Evolutionary conservation across 176 grass and related monocot species (phyloP), one percentile per base, ranked within the genome.

Genomic region (Avena eriantha): DNA sequence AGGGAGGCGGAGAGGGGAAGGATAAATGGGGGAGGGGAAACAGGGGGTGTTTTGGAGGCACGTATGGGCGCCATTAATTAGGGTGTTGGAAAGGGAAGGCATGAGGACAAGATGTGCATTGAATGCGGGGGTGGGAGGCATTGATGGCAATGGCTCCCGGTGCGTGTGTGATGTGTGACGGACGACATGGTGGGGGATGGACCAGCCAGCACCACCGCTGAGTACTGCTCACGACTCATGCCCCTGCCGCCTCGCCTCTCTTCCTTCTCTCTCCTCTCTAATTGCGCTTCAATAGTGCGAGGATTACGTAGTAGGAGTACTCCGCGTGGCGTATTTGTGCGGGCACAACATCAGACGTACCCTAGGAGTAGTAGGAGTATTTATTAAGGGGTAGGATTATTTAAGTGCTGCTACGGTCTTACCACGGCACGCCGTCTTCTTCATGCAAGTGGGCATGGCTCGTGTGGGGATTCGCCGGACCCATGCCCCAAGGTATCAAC

Each of bases 51-150:
- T 78, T 83, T 79, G 75, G 80, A 53, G 80, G 74, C 67, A 74
- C 58, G 89, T 54, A 87, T 84, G 90, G 86, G 85, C 48, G 82
- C 43, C 70, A 88, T 91, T 91, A 82, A 91, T 85, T 41, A 7
- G 9, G 82, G 23, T 91, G 86, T 85, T 91, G 86, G 90, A 91
- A 85, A 88, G 90, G 61, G 26, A 2, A 17, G 86, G 86, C 82
- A 88, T 85, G 90, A 85, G 70, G 90, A 88, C 90, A 82, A 91
- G 90, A 91, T 85, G 82, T n/a, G 82, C 82, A 88, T 77, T 91
- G 9, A 91, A 91, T 91, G 86, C 70, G 50, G 76, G 31, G 55
- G 55, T 63, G 71, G 7, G 54, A 19, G 46, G 79, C 89, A 84
- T 87, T 87, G 26, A 91, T 87, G 80, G 73, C 79, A 22, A 71